These are phyloP conservation scores for Thalassiosira hispida DNA, from an alignment of 352 stramenopile genomes.

Conservation along the genomic window DNA sequence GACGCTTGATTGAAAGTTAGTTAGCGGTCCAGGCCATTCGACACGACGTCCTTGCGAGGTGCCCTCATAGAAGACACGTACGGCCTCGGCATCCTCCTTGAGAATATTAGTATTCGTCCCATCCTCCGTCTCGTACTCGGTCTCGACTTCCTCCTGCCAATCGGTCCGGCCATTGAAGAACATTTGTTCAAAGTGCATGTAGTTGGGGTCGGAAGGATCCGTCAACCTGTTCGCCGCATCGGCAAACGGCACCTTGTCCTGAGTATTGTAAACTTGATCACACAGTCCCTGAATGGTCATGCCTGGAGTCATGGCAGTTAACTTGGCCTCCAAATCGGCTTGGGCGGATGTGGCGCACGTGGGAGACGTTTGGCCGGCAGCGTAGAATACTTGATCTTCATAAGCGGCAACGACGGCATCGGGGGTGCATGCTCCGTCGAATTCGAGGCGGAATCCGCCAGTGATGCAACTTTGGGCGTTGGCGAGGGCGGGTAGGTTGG, in stretches of 20 bases:
- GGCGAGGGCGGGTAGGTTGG: background rate
- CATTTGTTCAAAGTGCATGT: slow-evolving; percentile 52
- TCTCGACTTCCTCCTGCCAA: slow-evolving; percentile 62
- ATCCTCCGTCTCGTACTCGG: slow-evolving; percentile 38
- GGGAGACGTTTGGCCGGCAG: background rate
- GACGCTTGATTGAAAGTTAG: slow-evolving; percentile 16
- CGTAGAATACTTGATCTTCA: slow-evolving; percentile 38
- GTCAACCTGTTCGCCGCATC: slow-evolving; percentile 25
- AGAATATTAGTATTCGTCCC: slow-evolving; percentile 20
- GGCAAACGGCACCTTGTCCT: slow-evolving; percentile 28
- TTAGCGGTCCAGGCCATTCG: background rate
- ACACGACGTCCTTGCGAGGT: background rate
- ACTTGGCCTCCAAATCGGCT: slow-evolving; percentile 22
- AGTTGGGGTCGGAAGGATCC: background rate
- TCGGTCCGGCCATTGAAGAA: slow-evolving; percentile 59
- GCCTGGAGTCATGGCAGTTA: background rate
- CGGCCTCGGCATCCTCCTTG: slow-evolving; percentile 43
- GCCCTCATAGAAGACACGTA: slow-evolving; percentile 39
- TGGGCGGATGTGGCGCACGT: slow-evolving; percentile 4
- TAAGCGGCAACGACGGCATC: slow-evolving; percentile 33
- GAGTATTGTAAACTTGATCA: slow-evolving; percentile 12
- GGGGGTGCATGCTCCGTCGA: slow-evolving; percentile 34
- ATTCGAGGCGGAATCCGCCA: slow-evolving; percentile 27
- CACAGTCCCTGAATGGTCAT: slow-evolving; percentile 24
- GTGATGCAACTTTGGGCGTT: slow-evolving; percentile 13